These are phyloP conservation scores for Fraxinus sp. DNA, from an alignment of 305 asterid species.

Conservation along the genomic window DNA sequence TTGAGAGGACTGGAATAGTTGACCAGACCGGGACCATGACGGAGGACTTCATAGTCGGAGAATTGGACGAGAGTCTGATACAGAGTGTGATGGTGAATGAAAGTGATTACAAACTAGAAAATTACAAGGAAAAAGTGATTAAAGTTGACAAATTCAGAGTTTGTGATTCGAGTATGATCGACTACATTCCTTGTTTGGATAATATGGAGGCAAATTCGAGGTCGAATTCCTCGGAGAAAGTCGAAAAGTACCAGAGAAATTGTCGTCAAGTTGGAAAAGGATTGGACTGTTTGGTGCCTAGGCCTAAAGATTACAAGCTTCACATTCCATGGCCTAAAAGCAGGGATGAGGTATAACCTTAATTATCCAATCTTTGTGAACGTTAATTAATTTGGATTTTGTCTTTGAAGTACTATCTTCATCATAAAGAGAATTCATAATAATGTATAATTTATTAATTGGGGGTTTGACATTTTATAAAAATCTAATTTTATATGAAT, in stretches of 20 bases:
- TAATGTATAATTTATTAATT: background rate
- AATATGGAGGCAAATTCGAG: conserved; percentile 34
- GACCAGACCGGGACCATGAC: conserved; percentile 66
- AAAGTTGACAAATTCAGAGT: conserved; percentile 47
- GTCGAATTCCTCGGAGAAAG: conserved; percentile 28
- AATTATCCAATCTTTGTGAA: background rate
- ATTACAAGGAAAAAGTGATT: conserved; percentile 25
- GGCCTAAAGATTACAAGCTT: conserved; percentile 63
- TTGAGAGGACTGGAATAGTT: conserved; percentile 70
- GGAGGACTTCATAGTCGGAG: conserved; percentile 57
- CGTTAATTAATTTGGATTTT: background rate
- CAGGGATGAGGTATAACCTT: conserved; percentile 53
- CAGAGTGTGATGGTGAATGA: conserved; percentile 41
- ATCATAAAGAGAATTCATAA: background rate
- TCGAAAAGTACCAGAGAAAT: conserved; percentile 36
- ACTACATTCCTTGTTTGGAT: conserved; percentile 54
- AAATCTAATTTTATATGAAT: background rate
- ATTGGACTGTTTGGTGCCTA: conserved; percentile 60
- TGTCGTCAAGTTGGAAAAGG: conserved; percentile 43
- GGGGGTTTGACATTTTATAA: background rate
- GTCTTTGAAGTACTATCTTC: background rate
- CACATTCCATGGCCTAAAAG: conserved; percentile 71
- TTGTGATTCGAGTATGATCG: conserved; percentile 49
- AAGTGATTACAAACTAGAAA: conserved; percentile 21
- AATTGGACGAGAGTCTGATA: conserved; percentile 49